A percentile compares a stretch with the other conserved stretches of the same genome.
These are phyloP conservation scores for Auxenochlorella pyrenoidosa DNA, from an alignment of 139 green algal species.

Conservation along the genomic window DNA sequence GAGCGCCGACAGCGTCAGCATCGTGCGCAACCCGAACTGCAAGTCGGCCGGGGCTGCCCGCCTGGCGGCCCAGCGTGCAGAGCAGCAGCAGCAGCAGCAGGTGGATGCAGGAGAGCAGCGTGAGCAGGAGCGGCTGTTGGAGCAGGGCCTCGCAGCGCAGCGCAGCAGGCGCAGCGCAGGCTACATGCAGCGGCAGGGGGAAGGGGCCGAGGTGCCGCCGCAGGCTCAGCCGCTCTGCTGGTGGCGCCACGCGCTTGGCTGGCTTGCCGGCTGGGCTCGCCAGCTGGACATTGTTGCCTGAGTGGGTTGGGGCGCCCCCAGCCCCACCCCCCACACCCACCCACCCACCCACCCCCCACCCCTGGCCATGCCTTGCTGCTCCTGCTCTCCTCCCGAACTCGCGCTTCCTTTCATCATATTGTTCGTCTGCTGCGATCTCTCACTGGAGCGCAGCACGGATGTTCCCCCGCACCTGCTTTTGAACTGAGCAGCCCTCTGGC, in stretches of 20 bases:
- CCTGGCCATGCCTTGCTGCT: too few relatives aligned
- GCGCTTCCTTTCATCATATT: too few relatives aligned
- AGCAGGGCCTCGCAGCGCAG: neutral
- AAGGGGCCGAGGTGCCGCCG: neutral
- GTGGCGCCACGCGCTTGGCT: neutral
- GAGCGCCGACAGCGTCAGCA: constrained; percentile 26
- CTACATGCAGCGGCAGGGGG: neutral
- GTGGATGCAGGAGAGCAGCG: neutral
- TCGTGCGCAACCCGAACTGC: constrained; percentile 35
- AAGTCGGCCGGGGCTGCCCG: neutral
- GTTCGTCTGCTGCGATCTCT: too few relatives aligned
- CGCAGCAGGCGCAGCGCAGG: neutral
- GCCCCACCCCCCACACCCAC: neutral
- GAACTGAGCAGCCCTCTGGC: neutral
- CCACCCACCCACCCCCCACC: neutral
- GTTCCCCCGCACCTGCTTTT: neutral
- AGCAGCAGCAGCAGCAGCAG: neutral
- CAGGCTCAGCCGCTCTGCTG: too few relatives aligned
- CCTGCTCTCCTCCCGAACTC: too few relatives aligned
- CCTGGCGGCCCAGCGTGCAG: neutral
- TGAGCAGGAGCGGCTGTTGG: neutral
- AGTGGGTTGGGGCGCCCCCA: too few relatives aligned
- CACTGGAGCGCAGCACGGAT: too few relatives aligned
- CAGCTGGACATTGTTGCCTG: too few relatives aligned
- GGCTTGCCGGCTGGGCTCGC: neutral